phyloP scores from a whole-genome alignment of 1,284 basidiomycete genomes.

The Rhodotorula sp. region DNA sequence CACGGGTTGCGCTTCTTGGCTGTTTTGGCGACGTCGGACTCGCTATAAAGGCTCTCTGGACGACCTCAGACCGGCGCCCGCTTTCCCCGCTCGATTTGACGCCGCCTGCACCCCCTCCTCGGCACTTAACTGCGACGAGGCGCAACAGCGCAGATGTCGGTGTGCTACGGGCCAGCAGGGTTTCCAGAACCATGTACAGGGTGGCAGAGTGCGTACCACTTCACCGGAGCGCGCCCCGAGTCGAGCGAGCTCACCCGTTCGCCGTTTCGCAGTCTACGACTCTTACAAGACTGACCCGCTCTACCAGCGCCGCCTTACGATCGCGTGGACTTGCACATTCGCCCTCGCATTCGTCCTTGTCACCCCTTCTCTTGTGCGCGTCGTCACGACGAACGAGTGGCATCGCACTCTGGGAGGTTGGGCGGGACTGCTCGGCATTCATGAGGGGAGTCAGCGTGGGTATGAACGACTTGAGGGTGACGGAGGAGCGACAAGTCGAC shows the following conservation, averaged over 20 bases:
- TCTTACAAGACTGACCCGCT: conserved; percentile 35
- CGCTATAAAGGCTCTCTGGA: too few species aligned
- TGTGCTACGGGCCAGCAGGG: conserved; percentile 17
- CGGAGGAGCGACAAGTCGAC: not conserved
- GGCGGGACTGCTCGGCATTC: conserved; percentile 15
- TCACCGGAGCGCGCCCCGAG: too few species aligned
- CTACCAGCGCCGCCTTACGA: conserved; percentile 27
- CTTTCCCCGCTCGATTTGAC: too few species aligned
- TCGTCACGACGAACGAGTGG: not conserved
- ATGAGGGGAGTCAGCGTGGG: conserved; percentile 1
- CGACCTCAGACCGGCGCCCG: too few species aligned
- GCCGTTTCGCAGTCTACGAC: conserved; percentile 27
- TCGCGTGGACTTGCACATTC: conserved; percentile 24
- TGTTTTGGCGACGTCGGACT: too few species aligned
- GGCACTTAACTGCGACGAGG: too few species aligned
- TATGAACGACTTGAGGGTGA: not conserved
- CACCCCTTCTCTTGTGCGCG: conserved; percentile 3
- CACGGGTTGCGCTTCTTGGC: too few species aligned
- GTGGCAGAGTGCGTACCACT: conserved; percentile 12
- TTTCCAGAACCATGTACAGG: conserved; percentile 25
- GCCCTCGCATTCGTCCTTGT: conserved; percentile 22
- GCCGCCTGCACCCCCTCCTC: too few species aligned
- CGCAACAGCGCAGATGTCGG: not conserved
- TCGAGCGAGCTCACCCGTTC: not conserved
- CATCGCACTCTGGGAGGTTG: not conserved